Conservation (phyloP, 2,329 filamentous ascomycete genomes). For the Gaeumannomyces tritici region DNA sequence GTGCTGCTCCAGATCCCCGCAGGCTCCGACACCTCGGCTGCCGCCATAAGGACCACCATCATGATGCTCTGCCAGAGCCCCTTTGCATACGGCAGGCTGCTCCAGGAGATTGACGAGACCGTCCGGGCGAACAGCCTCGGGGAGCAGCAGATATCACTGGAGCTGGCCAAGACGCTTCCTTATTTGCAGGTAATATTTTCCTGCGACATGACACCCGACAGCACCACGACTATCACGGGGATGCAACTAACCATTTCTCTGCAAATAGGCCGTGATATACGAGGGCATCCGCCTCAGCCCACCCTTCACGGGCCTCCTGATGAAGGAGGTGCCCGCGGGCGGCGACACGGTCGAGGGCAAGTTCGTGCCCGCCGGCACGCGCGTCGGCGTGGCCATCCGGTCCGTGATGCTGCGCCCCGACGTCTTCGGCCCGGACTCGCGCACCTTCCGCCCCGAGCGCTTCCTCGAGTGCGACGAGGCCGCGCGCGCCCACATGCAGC, state of each 20-base stretch:
- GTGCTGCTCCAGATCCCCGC: conserved; percentile 17
- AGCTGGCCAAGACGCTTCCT: conserved; percentile 18
- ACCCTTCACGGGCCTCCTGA: conserved; percentile 10
- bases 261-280: conserved; percentile 12
- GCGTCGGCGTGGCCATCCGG: conserved; percentile 10
- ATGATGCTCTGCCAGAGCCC: conserved; percentile 38
- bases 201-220: too few species aligned
- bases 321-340: conserved; percentile 13
- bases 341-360: conserved; percentile 19
- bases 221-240: too few species aligned
- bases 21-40: conserved; percentile 41
- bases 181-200: conserved; percentile 12
- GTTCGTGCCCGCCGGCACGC: conserved; percentile 18
- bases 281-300: conserved; percentile 14
- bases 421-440: conserved; percentile 26
- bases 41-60: conserved; percentile 36
- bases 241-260: not conserved
- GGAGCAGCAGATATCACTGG: conserved; percentile 18
- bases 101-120: conserved; percentile 32
- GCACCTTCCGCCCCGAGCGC: conserved; percentile 34
- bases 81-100: conserved; percentile 29
- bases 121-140: conserved; percentile 15
- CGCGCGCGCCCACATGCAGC: conserved; percentile 22
- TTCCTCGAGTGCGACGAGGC: conserved; percentile 28
- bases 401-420: conserved; percentile 20